Base-by-base conservation (phyloP, 139 green algal genomes). In the Auxenochlorella protothecoides region DNA sequence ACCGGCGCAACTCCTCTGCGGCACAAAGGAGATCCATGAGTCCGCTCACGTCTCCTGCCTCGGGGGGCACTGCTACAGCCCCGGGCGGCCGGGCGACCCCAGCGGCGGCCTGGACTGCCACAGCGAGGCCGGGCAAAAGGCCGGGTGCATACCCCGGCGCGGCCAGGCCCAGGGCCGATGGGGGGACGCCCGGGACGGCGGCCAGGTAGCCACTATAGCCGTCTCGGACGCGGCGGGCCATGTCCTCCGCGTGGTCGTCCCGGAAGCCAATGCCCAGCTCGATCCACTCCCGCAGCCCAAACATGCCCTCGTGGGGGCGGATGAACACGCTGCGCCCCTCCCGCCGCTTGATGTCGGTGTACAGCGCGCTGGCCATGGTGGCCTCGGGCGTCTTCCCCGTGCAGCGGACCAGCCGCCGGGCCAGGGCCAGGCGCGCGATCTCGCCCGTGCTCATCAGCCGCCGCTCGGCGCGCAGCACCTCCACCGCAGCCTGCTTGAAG, bases 271-370 rank as follows among this genome's bases (percentile, higher is more conserved):
- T 67, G n/a, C 84, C 84, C 78, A 85, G 78, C 7, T 85, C 84
- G 2, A 88, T 81, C 89, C 89, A 95, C 74, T 91, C 88, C 0
- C 85, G 74, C 62, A 95, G 83, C 14, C 89, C 89, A 81, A 95
- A 95, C 44, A 92, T 68, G n/a, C 89, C 89, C 67, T 93, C 89
- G 56, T 87, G 86, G 7, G 89, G 89, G 51, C 86, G 79, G 68
- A 90, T 85, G 73, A 92, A 92, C n/a, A 86, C 72, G 15, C 83
- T 90, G 52, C 81, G 76, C 0, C 76, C 78, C 51, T 84, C 84
- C 75, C 88, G 90, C 5, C 85, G 78, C 80, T 93, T 93, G 16
- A 95, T 84, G 71, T 95, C 89, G 0, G 89, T 94, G 78, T 94
- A 95, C 56, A 95, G 71, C 4, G 88, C 88, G 5, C 81, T 90